phyloP scores from a whole-genome alignment of 306 rosid genomes.

The Morella rubra region DNA sequence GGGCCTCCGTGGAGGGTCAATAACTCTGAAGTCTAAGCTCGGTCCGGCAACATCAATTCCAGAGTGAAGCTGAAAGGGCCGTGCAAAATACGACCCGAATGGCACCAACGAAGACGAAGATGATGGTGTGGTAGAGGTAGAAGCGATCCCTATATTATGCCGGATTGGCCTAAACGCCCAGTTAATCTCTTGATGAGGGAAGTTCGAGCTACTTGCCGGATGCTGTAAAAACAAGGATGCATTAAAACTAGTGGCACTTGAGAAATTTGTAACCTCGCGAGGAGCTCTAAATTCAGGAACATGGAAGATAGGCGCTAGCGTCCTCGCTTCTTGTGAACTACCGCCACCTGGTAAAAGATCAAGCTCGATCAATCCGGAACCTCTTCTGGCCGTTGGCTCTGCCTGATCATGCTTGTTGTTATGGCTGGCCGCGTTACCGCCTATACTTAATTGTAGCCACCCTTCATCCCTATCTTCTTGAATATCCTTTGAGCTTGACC shows the following conservation, averaged over 20 bases:
- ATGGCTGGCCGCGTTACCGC: constrained; percentile 28
- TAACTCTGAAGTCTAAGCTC: constrained; percentile 60
- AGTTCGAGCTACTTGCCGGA: constrained; percentile 36
- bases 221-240: constrained; percentile 44
- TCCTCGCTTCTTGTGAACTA: constrained; percentile 4
- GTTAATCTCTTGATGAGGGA: constrained; percentile 45
- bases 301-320: constrained; percentile 15
- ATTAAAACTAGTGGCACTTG: constrained; percentile 8
- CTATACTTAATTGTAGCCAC: constrained; percentile 90
- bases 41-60: constrained; percentile 54
- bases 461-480: constrained; percentile 23
- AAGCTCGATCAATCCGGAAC: constrained; percentile 55
- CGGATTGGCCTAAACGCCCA: constrained; percentile 63
- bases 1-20: constrained; percentile 84
- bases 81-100: constrained; percentile 38
- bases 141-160: constrained; percentile 31
- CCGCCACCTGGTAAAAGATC: constrained; percentile 48
- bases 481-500: constrained; percentile 40
- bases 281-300: constrained; percentile 17
- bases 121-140: constrained; percentile 40
- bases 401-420: constrained; percentile 9
- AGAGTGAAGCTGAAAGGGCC: constrained; percentile 51
- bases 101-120: constrained; percentile 52
- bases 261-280: constrained; percentile 4
- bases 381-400: constrained; percentile 1